A percentile compares a stretch with the other conserved stretches of the same genome.
phyloP scores from a whole-genome alignment of 1,139 yeast genomes.

The Kodamaea ohmeri region DNA sequence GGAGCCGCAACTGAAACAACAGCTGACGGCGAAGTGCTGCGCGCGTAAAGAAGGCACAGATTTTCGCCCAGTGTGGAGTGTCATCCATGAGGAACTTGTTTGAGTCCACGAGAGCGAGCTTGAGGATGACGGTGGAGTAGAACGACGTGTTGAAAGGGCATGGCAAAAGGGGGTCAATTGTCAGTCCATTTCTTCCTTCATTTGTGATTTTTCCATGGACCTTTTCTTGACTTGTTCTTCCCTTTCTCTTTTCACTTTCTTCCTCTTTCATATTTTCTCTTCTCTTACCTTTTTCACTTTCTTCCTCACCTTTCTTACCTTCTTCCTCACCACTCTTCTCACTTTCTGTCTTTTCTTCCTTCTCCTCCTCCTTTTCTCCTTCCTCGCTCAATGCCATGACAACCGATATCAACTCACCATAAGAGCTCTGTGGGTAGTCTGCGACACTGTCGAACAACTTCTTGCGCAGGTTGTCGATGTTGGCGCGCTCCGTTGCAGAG shows the following conservation, averaged over 20 bases:
- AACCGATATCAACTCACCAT: constrained; percentile 43
- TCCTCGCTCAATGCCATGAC: constrained; percentile 35
- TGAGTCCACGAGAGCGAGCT: constrained; percentile 50
- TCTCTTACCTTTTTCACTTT: not conserved
- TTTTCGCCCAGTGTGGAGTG: constrained; percentile 44
- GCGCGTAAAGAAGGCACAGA: constrained; percentile 44
- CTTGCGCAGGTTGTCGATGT: constrained; percentile 54
- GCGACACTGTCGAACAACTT: constrained; percentile 62
- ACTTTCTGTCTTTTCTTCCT: not conserved
- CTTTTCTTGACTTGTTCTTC: not conserved
- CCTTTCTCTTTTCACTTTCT: not conserved
- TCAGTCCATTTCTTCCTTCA: not conserved
- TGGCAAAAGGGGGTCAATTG: not conserved
- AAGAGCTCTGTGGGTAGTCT: constrained; percentile 51
- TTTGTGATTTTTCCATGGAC: not conserved
- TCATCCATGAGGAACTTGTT: constrained; percentile 43
- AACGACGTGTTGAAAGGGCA: constrained; percentile 46
- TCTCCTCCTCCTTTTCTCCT: constrained; percentile 12
- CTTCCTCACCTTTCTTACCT: not conserved
- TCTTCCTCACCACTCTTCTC: not conserved
- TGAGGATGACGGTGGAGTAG: constrained; percentile 38
- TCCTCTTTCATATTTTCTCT: not conserved
- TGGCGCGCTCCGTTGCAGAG: constrained; percentile 44
- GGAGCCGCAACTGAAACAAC: constrained; percentile 43
- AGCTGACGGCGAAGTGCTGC: constrained; percentile 37